These are phyloP conservation scores for Phoenix dactylifera DNA, from an alignment of 176 grass and related monocot species.

Conservation along the genomic window DNA sequence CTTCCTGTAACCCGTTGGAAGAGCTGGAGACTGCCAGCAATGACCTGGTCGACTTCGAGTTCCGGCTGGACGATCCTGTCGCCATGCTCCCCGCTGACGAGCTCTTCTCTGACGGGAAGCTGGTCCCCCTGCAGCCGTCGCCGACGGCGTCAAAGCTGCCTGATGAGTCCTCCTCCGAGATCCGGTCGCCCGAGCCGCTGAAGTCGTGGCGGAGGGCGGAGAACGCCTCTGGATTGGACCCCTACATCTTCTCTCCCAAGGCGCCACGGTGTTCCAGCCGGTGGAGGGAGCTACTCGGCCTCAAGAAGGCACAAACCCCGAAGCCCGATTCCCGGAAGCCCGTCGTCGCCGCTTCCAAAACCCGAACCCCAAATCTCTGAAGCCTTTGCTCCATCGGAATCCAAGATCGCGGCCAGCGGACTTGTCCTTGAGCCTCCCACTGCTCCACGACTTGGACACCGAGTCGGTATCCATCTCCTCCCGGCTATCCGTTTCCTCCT, in stretches of 20 bases:
- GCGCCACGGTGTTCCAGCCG: conserved; percentile 84
- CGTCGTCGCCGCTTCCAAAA: background rate
- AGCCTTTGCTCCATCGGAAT: conserved; percentile 65
- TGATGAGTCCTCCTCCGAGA: conserved; percentile 1
- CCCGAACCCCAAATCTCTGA: conserved; percentile 25
- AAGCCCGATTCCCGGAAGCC: conserved; percentile 27
- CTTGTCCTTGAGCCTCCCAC: conserved; percentile 37
- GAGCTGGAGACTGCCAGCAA: conserved; percentile 36
- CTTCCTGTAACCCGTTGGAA: background rate
- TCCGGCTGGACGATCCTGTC: conserved; percentile 49
- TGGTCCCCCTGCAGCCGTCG: conserved; percentile 43
- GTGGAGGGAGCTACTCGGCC: conserved; percentile 78
- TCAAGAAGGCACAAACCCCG: conserved; percentile 35
- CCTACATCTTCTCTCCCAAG: conserved; percentile 83
- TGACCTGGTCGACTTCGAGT: conserved; percentile 90
- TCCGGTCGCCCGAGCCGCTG: conserved; percentile 19
- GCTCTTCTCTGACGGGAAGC: conserved; percentile 83
- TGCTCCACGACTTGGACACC: conserved; percentile 75
- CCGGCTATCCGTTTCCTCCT: conserved; percentile 68
- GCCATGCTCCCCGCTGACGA: conserved; percentile 84
- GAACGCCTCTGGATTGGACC: conserved; percentile 22
- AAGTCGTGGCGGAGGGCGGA: conserved; percentile 24
- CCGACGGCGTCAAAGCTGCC: background rate
- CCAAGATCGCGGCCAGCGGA: conserved; percentile 12
- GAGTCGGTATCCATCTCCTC: conserved; percentile 64